phyloP scores from a whole-genome alignment of 1,284 basidiomycete genomes.

The Austroboletus sp. region DNA sequence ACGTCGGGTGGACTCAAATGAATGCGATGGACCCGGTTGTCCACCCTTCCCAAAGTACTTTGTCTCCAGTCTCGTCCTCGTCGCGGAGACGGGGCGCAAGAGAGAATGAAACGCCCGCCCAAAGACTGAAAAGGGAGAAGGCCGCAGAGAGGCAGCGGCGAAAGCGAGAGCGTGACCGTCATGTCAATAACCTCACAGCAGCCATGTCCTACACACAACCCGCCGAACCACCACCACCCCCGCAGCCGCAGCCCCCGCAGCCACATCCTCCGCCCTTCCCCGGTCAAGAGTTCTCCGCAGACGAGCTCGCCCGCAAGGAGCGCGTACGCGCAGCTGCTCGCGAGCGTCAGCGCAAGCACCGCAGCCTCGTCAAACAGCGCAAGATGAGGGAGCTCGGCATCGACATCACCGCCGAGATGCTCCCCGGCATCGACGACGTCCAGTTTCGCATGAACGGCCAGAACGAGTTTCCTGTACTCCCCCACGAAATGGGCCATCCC shows the following conservation, averaged over 20 bases:
- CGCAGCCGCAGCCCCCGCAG: slow-evolving; percentile 29
- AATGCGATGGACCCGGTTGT: slow-evolving; percentile 34
- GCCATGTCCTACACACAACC: slow-evolving; percentile 36
- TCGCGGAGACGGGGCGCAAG: slow-evolving; percentile 49
- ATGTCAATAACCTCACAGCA: slow-evolving; percentile 37
- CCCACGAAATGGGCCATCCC: slow-evolving; percentile 44
- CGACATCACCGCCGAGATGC: slow-evolving; percentile 64
- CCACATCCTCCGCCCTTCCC: slow-evolving; percentile 25
- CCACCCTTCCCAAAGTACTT: slow-evolving; percentile 30
- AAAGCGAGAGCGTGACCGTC: slow-evolving; percentile 69
- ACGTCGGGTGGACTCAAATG: slow-evolving; percentile 15
- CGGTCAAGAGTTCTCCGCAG: slow-evolving; percentile 47
- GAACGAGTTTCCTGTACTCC: slow-evolving; percentile 52
- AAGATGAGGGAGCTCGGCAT: slow-evolving; percentile 71
- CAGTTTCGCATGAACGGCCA: slow-evolving; percentile 54
- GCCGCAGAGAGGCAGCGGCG: slow-evolving; percentile 71
- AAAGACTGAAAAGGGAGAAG: slow-evolving; percentile 69
- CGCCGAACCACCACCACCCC: slow-evolving; percentile 22
- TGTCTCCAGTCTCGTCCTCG: slow-evolving; percentile 25
- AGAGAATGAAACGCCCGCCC: slow-evolving; percentile 63
- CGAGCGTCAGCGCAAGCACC: slow-evolving; percentile 72
- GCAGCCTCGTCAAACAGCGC: slow-evolving; percentile 64
- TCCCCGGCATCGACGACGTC: slow-evolving; percentile 54
- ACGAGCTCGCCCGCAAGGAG: slow-evolving; percentile 59
- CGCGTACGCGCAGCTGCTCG: slow-evolving; percentile 64